Conservation (phyloP, 2,329 filamentous ascomycete genomes). For the Claviceps spartinae region DNA sequence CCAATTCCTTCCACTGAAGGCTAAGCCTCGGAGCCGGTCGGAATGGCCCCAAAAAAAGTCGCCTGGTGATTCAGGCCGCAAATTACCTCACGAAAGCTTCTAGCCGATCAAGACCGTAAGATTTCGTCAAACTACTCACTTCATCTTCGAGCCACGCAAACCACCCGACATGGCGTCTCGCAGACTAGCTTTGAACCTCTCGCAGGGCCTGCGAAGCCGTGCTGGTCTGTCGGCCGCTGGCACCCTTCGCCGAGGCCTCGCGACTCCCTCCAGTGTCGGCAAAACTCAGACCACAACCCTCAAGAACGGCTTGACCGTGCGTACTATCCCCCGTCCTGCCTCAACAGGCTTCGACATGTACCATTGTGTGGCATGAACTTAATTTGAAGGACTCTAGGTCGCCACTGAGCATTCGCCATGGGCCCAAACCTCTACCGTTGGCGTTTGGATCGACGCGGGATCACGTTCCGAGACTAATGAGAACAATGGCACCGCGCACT, state of each 20-base stretch:
- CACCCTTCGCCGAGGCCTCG: conserved; percentile 74
- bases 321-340: conserved; percentile 16
- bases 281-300: conserved; percentile 94
- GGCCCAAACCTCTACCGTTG: conserved; percentile 95
- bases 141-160: conserved; percentile 33
- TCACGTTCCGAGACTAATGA: conserved; percentile 95
- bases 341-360: conserved; percentile 24
- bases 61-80: conserved; percentile 25
- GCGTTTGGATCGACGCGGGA: conserved; percentile 98
- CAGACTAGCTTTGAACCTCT: conserved; percentile 90
- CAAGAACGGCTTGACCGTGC: conserved; percentile 92
- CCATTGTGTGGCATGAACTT: conserved; percentile 12
- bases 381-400: conserved; percentile 45
- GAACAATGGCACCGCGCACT: conserved; percentile 98
- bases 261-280: conserved; percentile 66
- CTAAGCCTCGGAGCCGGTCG: conserved; percentile 27
- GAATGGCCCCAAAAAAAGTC: conserved; percentile 22
- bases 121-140: conserved; percentile 45
- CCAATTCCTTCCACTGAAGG: conserved; percentile 5
- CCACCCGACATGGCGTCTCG: conserved; percentile 74
- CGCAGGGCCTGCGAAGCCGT: conserved; percentile 79
- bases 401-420: conserved; percentile 96
- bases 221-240: conserved; percentile 67
- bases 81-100: conserved; percentile 32
- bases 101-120: conserved; percentile 31